Evolutionary conservation across 371 early-diverging fungal species (phyloP).

Genomic region (Circinella umbellata): DNA sequence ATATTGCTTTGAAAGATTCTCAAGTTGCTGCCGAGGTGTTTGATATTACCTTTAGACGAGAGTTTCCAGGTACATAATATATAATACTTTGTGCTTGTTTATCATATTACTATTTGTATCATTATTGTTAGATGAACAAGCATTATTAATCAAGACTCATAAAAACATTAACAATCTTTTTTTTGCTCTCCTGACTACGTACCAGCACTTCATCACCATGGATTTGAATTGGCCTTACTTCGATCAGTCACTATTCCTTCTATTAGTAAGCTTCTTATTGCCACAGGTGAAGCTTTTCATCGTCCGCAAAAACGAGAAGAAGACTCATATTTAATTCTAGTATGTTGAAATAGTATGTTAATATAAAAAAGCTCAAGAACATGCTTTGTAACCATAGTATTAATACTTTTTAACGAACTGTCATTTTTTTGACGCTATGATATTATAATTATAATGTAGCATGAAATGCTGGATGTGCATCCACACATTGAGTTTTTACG

Average conservation of each 20-base stretch:
- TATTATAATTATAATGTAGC: background rate
- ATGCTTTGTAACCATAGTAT: no score
- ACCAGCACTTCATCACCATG: conserved; percentile 5
- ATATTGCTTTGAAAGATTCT: conserved; percentile 36
- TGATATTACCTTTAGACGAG: conserved; percentile 33
- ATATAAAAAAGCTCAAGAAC: no score
- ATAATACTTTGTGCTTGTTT: background rate
- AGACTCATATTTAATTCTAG: conserved; percentile 50
- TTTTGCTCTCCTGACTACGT: background rate
- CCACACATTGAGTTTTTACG: background rate
- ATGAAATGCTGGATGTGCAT: conserved; percentile 11
- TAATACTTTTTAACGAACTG: no score
- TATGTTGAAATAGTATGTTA: background rate
- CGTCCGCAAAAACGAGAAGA: conserved; percentile 46
- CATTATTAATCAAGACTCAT: background rate
- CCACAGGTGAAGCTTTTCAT: conserved; percentile 47
- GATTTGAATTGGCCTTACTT: conserved; percentile 51
- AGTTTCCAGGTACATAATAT: conserved; percentile 46
- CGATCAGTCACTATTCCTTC: conserved; percentile 55
- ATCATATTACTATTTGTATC: no score
- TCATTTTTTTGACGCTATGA: background rate
- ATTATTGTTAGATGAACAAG: background rate
- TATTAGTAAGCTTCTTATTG: conserved; percentile 50
- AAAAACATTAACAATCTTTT: background rate
- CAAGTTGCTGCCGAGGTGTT: conserved; percentile 48